Percentiles rank a stretch among this genome's conserved stretches.
Conservation (phyloP, 2,329 filamentous ascomycete genomes). For the Chaetomium globosum region DNA sequence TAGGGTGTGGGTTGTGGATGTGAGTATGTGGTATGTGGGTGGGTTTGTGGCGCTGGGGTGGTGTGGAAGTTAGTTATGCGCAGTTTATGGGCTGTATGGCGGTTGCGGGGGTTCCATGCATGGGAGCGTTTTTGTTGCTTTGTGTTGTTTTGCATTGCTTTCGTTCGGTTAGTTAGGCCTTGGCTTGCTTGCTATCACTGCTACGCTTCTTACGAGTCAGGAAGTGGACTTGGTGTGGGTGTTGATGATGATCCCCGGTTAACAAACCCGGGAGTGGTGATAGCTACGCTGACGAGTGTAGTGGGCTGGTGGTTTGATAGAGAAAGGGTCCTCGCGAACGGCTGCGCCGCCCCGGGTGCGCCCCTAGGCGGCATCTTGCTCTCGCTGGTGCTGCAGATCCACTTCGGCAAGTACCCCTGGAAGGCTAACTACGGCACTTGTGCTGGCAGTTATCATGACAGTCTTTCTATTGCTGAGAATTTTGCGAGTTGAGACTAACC, state of each 20-base stretch:
- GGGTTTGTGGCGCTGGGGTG: conserved; percentile 40
- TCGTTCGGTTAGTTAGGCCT: background rate
- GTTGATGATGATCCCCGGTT: background rate
- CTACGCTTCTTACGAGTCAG: background rate
- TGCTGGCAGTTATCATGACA: conserved; percentile 35
- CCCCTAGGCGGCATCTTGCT: conserved; percentile 41
- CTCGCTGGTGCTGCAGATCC: conserved; percentile 37
- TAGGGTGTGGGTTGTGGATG: conserved; percentile 35
- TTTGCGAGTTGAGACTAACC: conserved; percentile 34
- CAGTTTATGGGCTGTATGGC: conserved; percentile 40
- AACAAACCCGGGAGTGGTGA: background rate
- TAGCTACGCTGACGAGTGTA: conserved; percentile 37
- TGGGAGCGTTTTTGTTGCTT: background rate
- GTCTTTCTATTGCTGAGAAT: conserved; percentile 33
- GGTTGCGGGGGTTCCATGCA: conserved; percentile 38
- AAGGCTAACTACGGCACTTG: conserved; percentile 28
- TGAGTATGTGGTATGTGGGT: conserved; percentile 33
- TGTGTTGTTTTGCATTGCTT: background rate
- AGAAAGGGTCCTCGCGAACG: conserved; percentile 34
- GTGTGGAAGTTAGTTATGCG: conserved; percentile 37
- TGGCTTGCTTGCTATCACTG: background rate
- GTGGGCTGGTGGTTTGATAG: conserved; percentile 38
- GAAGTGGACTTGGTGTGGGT: background rate
- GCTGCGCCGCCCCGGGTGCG: conserved; percentile 38
- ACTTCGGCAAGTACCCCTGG: conserved; percentile 37